These are phyloP conservation scores for Lepiota venenata DNA, from an alignment of 768 basidiomycete species.

Conservation along the genomic window DNA sequence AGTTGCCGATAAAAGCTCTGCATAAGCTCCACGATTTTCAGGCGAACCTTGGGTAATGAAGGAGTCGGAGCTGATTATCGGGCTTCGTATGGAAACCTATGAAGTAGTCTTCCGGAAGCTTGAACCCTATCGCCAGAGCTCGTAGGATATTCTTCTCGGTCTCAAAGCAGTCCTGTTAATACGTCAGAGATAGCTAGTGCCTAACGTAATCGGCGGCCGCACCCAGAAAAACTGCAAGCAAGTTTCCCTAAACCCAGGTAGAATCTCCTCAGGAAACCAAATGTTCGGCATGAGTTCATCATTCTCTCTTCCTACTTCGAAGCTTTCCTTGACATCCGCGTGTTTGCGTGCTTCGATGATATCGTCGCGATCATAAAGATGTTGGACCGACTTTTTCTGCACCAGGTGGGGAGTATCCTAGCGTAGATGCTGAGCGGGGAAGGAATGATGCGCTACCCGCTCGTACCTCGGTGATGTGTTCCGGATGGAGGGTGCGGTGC, in stretches of 20 bases:
- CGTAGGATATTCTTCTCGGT: constrained; percentile 40
- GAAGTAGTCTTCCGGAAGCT: constrained; percentile 43
- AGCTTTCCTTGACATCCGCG: constrained; percentile 49
- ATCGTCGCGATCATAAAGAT: constrained; percentile 30
- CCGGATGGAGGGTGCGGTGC: constrained; percentile 45
- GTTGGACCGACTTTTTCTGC: constrained; percentile 36
- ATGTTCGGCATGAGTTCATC: constrained; percentile 47
- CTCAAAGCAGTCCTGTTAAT: constrained; percentile 35
- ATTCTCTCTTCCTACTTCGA: constrained; percentile 52
- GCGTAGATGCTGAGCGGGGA: not conserved
- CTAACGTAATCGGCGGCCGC: constrained; percentile 18
- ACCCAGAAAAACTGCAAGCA: constrained; percentile 52
- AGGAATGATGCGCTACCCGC: constrained; percentile 17
- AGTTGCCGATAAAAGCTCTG: not conserved
- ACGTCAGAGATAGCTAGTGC: not conserved
- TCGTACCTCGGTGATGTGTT: constrained; percentile 39
- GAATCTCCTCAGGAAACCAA: constrained; percentile 49
- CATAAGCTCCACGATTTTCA: not conserved
- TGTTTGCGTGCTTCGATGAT: constrained; percentile 23
- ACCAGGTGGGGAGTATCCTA: constrained; percentile 38
- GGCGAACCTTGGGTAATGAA: constrained; percentile 47
- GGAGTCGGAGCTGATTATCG: constrained; percentile 54
- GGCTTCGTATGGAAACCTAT: constrained; percentile 34
- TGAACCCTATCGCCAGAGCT: constrained; percentile 46
- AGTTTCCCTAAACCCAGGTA: constrained; percentile 52